phyloP scores from a whole-genome alignment of 345 rosid genomes.

The Pelargonium nanum region DNA sequence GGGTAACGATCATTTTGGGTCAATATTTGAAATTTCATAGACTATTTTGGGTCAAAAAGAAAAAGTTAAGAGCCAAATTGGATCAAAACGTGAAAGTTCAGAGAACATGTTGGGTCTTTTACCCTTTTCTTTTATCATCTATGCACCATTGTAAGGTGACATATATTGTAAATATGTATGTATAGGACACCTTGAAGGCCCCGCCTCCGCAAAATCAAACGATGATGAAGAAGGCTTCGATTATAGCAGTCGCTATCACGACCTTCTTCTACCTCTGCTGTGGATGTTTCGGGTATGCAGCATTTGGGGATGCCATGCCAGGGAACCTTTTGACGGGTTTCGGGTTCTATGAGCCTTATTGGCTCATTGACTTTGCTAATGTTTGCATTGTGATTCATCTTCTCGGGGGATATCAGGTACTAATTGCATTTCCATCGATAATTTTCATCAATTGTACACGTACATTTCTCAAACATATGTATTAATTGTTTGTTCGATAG shows the following conservation, averaged over 20 bases:
- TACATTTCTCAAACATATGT: no score
- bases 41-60: no score
- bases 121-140: background rate
- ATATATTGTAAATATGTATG: background rate
- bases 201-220: constrained; percentile 34
- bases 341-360: constrained; percentile 41
- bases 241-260: constrained; percentile 16
- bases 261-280: constrained; percentile 36
- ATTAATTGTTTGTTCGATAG: no score
- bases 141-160: no score
- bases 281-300: constrained; percentile 49
- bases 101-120: background rate
- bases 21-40: no score
- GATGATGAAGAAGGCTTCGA: constrained; percentile 45
- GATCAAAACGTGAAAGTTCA: background rate
- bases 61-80: background rate
- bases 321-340: constrained; percentile 48
- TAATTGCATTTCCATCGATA: background rate
- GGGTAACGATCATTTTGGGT: no score
- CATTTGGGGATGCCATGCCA: constrained; percentile 38
- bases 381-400: constrained; percentile 37
- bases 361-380: constrained; percentile 47
- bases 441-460: background rate
- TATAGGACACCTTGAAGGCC: constrained; percentile 36
- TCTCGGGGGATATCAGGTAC: constrained; percentile 46